phyloP scores from a whole-genome alignment of 2,329 filamentous ascomycete species.

The Fusarium torreyae region DNA sequence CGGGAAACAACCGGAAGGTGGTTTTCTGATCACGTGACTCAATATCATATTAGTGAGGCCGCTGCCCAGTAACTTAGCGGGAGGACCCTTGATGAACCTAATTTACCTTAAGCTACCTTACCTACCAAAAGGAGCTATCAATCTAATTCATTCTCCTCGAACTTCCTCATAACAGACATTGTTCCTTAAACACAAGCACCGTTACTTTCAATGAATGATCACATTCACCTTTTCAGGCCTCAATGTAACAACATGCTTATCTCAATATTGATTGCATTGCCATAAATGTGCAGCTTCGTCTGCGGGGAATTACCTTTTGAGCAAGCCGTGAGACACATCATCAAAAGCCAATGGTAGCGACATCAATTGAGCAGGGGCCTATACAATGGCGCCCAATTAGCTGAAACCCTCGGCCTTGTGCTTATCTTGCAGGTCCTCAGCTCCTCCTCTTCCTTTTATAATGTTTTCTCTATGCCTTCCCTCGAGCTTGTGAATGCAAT shows the following conservation, averaged over 20 bases:
- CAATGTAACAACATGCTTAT: constrained; percentile 20
- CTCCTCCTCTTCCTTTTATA: constrained; percentile 26
- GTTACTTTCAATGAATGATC: constrained; percentile 4
- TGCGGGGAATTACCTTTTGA: constrained; percentile 20
- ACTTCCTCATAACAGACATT: background rate
- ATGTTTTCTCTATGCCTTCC: background rate
- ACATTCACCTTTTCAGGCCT: constrained; percentile 11
- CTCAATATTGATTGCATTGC: constrained; percentile 5
- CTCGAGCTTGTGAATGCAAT: constrained; percentile 10
- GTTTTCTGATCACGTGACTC: constrained; percentile 17
- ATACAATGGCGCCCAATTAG: constrained; percentile 35
- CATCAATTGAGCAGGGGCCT: constrained; percentile 39
- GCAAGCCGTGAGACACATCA: constrained; percentile 44
- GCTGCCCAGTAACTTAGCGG: background rate
- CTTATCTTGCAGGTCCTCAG: constrained; percentile 36
- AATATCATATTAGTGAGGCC: background rate
- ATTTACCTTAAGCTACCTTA: background rate
- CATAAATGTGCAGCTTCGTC: constrained; percentile 23
- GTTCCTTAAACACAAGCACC: background rate
- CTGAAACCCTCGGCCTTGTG: constrained; percentile 18
- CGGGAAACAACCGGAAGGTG: constrained; percentile 34
- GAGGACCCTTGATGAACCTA: constrained; percentile 12
- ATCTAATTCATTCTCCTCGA: background rate
- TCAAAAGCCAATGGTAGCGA: constrained; percentile 44
- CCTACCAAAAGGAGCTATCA: background rate